Conservation (phyloP, 2,329 filamentous ascomycete species). For the Knufia petricola region DNA sequence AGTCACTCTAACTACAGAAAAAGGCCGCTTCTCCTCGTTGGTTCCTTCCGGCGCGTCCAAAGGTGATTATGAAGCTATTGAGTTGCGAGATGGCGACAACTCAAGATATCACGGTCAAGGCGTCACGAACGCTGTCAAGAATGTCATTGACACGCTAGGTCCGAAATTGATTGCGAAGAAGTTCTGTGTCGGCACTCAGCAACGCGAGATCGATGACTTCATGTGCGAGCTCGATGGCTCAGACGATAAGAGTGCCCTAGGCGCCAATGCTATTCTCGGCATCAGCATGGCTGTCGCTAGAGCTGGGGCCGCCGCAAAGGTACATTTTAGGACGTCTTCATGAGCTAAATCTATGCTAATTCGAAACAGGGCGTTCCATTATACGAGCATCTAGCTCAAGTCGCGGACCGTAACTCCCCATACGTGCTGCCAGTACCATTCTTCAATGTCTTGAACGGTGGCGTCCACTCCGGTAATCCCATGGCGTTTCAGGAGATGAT, state of each 20-base stretch:
- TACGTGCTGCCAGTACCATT: conserved; percentile 50
- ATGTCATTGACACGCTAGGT: conserved; percentile 46
- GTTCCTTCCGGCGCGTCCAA: conserved; percentile 30
- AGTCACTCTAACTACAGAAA: conserved; percentile 24
- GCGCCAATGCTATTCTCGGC: conserved; percentile 81
- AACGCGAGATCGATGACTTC: conserved; percentile 42
- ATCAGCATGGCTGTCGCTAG: conserved; percentile 68
- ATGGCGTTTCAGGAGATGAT: conserved; percentile 43
- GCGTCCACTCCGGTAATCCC: conserved; percentile 29
- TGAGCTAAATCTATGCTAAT: conserved; percentile 1
- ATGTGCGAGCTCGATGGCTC: conserved; percentile 55
- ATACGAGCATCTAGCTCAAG: conserved; percentile 46
- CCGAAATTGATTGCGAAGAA: conserved; percentile 45
- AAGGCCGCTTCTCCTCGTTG: conserved; percentile 26
- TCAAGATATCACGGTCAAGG: conserved; percentile 46
- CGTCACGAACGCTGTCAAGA: conserved; percentile 46
- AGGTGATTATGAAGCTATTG: conserved; percentile 29
- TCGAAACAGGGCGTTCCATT: conserved; percentile 39
- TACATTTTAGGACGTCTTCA: conserved; percentile 12
- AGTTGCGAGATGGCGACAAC: conserved; percentile 41
- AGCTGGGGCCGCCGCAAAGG: conserved; percentile 46
- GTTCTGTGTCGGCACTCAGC: conserved; percentile 44
- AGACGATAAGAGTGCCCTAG: conserved; percentile 76
- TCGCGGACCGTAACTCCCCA: conserved; percentile 43
- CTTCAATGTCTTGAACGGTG: conserved; percentile 51